Evolutionary conservation across 176 grass and related monocot genomes (phyloP).

Genomic region (Saccharum spontaneum): DNA sequence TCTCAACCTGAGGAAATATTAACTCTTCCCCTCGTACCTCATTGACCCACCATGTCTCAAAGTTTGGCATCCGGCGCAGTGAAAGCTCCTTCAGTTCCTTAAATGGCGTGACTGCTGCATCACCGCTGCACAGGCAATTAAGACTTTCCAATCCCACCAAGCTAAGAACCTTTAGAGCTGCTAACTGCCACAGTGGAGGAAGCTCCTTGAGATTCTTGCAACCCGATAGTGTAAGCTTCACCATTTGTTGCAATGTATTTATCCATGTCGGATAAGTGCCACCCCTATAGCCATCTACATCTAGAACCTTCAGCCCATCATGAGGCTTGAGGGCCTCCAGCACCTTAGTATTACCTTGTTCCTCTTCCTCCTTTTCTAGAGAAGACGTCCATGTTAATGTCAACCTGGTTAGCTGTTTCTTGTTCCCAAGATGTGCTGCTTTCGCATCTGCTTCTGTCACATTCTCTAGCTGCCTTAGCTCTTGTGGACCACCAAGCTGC

Average conservation of each 20-base stretch:
- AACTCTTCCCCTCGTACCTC: not conserved
- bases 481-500: not conserved
- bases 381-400: not conserved
- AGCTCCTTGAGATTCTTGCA: not conserved
- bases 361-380: no score
- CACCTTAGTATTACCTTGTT: not conserved
- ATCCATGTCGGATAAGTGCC: not conserved
- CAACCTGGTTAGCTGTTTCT: not conserved
- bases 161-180: not conserved
- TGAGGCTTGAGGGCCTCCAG: not conserved
- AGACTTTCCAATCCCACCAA: not conserved
- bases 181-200: not conserved
- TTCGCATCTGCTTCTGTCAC: slow-evolving; percentile 6
- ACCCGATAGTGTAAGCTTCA: fast-evolving
- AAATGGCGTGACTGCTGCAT: no score
- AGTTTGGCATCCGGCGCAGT: fast-evolving
- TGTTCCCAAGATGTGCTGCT: not conserved
- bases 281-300: fast-evolving
- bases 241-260: not conserved
- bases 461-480: not conserved
- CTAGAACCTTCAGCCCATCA: not conserved
- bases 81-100: not conserved
- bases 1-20: not conserved
- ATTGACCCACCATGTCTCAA: not conserved
- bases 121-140: no score